Conservation (phyloP, 495 filamentous ascomycete species). For the Tuber brumale region DNA sequence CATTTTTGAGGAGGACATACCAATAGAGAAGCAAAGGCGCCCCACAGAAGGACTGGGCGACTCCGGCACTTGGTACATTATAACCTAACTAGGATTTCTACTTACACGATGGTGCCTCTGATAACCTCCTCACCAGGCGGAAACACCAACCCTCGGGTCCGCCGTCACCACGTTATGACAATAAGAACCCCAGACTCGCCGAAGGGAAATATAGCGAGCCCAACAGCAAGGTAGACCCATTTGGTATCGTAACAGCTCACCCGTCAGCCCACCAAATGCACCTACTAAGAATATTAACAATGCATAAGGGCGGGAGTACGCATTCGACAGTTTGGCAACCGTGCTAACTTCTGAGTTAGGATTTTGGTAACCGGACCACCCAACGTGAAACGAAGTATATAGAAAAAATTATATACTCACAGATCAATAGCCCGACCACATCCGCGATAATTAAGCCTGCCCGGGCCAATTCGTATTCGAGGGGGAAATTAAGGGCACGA, state of each 20-base stretch:
- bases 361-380: neutral
- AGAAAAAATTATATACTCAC: conserved; percentile 14
- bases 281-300: conserved; percentile 27
- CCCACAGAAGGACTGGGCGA: neutral
- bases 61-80: neutral
- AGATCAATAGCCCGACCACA: conserved; percentile 27
- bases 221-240: conserved; percentile 21
- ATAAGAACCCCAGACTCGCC: conserved; percentile 21
- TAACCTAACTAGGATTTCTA: neutral
- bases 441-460: conserved; percentile 20
- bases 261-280: conserved; percentile 17
- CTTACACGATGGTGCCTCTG: neutral
- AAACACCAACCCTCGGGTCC: conserved; percentile 17
- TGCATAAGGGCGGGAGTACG: conserved; percentile 26
- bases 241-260: conserved; percentile 15
- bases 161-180: conserved; percentile 29
- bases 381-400: neutral
- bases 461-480: conserved; percentile 18
- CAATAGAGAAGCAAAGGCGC: neutral
- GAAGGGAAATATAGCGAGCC: conserved; percentile 19
- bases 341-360: neutral
- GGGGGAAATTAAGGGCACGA: conserved; percentile 8
- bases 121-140: conserved; percentile 22
- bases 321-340: no score
- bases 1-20: neutral